A percentile compares a stretch with the other conserved stretches of the same genome.
These are phyloP conservation scores for barley (Hordeum vulgare) DNA, from an alignment of 176 grass and related monocot genomes.

Conservation along the genomic window DNA sequence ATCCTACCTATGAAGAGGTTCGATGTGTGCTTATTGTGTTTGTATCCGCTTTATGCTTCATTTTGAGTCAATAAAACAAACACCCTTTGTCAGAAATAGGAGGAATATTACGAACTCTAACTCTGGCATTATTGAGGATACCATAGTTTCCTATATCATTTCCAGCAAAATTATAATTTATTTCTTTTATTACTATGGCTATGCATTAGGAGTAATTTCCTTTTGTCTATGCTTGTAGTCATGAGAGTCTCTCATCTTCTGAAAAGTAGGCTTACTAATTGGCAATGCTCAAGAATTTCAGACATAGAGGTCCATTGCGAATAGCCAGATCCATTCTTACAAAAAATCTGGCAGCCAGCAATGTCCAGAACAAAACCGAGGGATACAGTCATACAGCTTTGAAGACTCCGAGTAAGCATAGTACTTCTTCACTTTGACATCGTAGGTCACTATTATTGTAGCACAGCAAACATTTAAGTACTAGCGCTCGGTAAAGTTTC, in stretches of 20 bases:
- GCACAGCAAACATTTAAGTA: neutral
- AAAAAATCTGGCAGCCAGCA: constrained; percentile 33
- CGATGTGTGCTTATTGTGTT: no score
- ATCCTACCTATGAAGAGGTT: no score
- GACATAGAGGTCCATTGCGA: constrained; percentile 33
- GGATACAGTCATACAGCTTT: constrained; percentile 48
- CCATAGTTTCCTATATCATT: neutral
- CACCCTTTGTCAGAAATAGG: no score
- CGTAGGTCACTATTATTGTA: no score
- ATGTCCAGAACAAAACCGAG: constrained; percentile 42
- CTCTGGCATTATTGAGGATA: constrained; percentile 24
- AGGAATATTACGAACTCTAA: constrained; percentile 20
- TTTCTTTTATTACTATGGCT: neutral
- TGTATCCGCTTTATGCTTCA: no score
- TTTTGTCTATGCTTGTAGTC: neutral
- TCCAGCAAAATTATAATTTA: neutral
- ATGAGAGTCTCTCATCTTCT: neutral
- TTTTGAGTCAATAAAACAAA: no score
- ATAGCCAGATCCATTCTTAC: constrained; percentile 43
- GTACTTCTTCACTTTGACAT: constrained; percentile 31
- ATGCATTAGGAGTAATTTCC: neutral
- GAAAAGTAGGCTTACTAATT: constrained; percentile 1
- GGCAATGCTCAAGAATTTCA: constrained; percentile 18
- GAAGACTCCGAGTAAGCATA: constrained; percentile 44
- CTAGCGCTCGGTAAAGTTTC: neutral